These are phyloP conservation scores for Globisporangium solare DNA, from an alignment of 352 stramenopile species.

Conservation along the genomic window DNA sequence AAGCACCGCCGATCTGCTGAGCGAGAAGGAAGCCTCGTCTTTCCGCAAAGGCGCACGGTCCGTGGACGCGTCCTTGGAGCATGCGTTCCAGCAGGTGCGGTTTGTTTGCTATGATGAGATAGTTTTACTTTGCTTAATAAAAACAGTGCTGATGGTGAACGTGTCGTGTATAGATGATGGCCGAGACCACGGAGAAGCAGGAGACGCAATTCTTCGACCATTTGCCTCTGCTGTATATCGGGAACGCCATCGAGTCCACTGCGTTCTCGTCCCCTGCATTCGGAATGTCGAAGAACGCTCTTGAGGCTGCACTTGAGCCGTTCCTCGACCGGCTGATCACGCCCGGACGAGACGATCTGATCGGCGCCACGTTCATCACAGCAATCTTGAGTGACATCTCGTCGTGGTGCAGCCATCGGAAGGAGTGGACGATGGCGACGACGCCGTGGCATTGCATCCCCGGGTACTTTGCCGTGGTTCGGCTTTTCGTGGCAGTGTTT, in stretches of 20 bases:
- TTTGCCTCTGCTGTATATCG: constrained; percentile 50
- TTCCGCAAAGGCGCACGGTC: constrained; percentile 32
- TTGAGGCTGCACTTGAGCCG: constrained; percentile 39
- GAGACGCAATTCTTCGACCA: constrained; percentile 50
- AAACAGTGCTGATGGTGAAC: no score
- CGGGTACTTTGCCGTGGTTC: constrained; percentile 69
- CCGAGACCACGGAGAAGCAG: constrained; percentile 32
- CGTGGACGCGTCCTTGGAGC: constrained; percentile 30
- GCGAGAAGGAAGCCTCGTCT: constrained; percentile 11
- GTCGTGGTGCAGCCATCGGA: constrained; percentile 46
- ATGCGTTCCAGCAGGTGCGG: constrained; percentile 40
- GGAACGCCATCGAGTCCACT: constrained; percentile 38
- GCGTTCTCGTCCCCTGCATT: constrained; percentile 26
- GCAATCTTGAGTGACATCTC: constrained; percentile 60
- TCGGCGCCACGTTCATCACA: constrained; percentile 63
- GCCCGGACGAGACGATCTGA: constrained; percentile 54
- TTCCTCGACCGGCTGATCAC: constrained; percentile 59
- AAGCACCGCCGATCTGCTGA: constrained; percentile 30
- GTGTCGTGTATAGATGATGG: constrained; percentile 17
- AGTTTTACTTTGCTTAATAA: neutral
- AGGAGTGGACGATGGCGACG: constrained; percentile 16
- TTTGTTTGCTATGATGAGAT: neutral
- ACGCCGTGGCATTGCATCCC: constrained; percentile 78
- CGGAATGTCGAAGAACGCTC: constrained; percentile 30
- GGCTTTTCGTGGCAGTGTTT: constrained; percentile 65